Base-by-base conservation (phyloP, 2,329 filamentous ascomycete genomes). In the Lecanicillium sp. region DNA sequence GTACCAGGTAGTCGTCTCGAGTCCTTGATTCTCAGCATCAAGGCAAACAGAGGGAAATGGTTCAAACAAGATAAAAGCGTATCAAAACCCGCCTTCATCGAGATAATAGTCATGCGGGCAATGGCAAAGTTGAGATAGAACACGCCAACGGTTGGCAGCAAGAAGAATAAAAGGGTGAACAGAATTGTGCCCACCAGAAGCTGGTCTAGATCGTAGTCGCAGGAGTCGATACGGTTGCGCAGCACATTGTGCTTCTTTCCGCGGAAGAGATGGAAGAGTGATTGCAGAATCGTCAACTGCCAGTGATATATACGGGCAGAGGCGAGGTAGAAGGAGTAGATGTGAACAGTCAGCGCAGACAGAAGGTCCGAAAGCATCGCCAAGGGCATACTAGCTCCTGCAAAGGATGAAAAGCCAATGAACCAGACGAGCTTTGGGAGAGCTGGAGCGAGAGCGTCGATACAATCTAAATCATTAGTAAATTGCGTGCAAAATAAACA, bases 161-260 rank as follows among this genome's bases (percentile, higher is more conserved):
- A 75, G 65, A 97, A 98, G 69, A 95, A 95, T 1, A 98, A 78
- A 7, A 98, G 73, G 0, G 93, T 97, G 62, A 98, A 98, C 17
- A 98, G 74, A 51, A 98, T 97, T 1, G 93, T 98, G 52, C 93
- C 93, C 7, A 98, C 83, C 6, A 98, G 82, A 4, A 98, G 79
- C 68, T 98, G 94, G 63, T 98, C 93, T 20, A 98, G 79, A 63
- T 97, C 93, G 68, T 98, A 98, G 69, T 97, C 93, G 73, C 93
- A 98, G 39, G 90, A 95, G 64, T 98, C 93, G 60, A 98, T 97
- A 68, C 93, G 90, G 62, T 96, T 95, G 52, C 94, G 86, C 19
- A 98, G 79, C 14, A 98, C 86, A 57, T 98, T 98, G 62, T 95
- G 86, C 67, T 98, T 98, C 72, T 96, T 97, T 50, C 93, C 94